Evolutionary conservation across 2,329 filamentous ascomycete species (phyloP).

Genomic region (Orbilia ellipsospora): DNA sequence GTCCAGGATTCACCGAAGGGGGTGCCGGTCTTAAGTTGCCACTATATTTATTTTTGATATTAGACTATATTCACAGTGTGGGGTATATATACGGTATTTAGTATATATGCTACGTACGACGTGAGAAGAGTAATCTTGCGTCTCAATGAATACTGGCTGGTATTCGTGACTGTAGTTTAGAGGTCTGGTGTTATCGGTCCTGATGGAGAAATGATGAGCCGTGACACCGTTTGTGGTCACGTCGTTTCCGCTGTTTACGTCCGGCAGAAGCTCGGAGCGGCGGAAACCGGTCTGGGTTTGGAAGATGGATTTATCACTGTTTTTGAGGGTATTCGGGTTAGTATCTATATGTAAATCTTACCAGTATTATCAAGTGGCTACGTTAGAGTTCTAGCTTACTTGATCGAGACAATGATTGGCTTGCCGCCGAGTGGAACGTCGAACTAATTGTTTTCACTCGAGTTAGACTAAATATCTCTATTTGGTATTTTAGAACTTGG

Average conservation of each 20-base stretch:
- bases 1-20: conserved; percentile 63
- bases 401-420: conserved; percentile 69
- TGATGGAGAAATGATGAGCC: conserved; percentile 72
- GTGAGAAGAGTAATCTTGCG: conserved; percentile 63
- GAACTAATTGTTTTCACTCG: conserved; percentile 61
- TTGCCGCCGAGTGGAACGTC: conserved; percentile 63
- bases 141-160: conserved; percentile 64
- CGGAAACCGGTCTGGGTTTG: conserved; percentile 71
- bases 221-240: conserved; percentile 69
- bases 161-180: conserved; percentile 73
- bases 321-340: neutral
- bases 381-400: conserved; percentile 56
- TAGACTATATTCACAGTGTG: neutral
- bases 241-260: conserved; percentile 67
- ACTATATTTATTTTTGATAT: conserved; percentile 42
- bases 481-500: neutral
- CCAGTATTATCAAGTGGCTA: neutral
- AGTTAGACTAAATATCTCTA: conserved; percentile 11
- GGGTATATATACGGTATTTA: neutral
- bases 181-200: conserved; percentile 67
- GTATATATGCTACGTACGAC: conserved; percentile 56
- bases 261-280: conserved; percentile 69
- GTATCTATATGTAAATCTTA: neutral
- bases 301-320: conserved; percentile 70
- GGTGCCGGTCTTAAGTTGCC: conserved; percentile 68